These are phyloP conservation scores for Ustilaginoidea virens DNA, from an alignment of 2,329 filamentous ascomycete genomes.

Conservation along the genomic window DNA sequence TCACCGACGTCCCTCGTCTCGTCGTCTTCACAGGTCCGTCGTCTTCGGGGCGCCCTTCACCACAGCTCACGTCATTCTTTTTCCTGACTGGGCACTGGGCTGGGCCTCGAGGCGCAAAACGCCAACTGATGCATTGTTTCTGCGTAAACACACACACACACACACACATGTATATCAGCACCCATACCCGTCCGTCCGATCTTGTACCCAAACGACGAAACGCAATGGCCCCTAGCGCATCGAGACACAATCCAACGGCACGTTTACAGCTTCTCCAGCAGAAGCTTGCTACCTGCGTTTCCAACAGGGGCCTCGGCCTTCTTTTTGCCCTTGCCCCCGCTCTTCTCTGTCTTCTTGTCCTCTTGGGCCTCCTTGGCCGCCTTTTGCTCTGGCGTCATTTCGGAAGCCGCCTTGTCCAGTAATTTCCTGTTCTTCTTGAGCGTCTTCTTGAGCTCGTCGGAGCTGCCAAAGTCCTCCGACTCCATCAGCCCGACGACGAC, in stretches of 20 bases:
- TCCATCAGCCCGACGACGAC: slow-evolving; percentile 73
- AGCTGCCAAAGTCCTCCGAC: slow-evolving; percentile 51
- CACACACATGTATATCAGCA: no score
- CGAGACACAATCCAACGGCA: no score
- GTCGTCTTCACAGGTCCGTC: no score
- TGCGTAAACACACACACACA: no score
- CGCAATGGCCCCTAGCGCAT: no score
- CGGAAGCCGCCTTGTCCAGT: slow-evolving; percentile 50
- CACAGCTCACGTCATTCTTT: no score
- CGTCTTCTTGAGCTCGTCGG: slow-evolving; percentile 49
- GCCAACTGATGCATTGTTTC: slow-evolving; percentile 3
- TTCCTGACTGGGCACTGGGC: no score
- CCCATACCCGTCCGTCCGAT: no score
- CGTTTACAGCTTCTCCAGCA: slow-evolving; percentile 39
- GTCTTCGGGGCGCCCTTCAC: no score
- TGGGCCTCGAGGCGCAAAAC: no score
- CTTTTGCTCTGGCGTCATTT: slow-evolving; percentile 39
- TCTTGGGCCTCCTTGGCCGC: slow-evolving; percentile 33
- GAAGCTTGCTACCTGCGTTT: slow-evolving; percentile 45
- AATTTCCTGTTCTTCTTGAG: slow-evolving; percentile 60
- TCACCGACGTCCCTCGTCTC: no score
- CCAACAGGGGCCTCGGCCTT: slow-evolving; percentile 32
- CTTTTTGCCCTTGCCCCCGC: slow-evolving; percentile 25
- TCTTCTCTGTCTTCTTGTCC: slow-evolving; percentile 26
- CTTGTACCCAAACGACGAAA: no score